Conservation (phyloP, 2,329 filamentous ascomycete species). For the Hortaea werneckii region DNA sequence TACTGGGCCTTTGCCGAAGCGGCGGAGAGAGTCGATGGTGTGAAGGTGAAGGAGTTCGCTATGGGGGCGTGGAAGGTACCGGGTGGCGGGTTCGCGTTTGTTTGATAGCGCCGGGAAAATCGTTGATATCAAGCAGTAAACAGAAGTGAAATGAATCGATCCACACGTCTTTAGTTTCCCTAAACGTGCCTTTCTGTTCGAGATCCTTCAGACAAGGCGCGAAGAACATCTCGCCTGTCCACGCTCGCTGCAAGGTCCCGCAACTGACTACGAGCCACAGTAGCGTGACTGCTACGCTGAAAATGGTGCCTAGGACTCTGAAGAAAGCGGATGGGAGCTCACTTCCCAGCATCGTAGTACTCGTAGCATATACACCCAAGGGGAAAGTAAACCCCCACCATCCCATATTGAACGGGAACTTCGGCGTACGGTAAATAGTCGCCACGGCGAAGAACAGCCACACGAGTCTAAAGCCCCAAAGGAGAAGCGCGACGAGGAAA, state of each 20-base stretch:
- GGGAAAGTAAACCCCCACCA: slow-evolving; percentile 56
- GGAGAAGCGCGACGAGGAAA: slow-evolving; percentile 38
- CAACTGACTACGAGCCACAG: slow-evolving; percentile 45
- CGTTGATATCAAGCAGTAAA: too few species aligned
- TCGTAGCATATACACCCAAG: slow-evolving; percentile 45
- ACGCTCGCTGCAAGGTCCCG: slow-evolving; percentile 37
- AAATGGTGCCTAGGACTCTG: slow-evolving; percentile 44
- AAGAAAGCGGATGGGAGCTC: slow-evolving; percentile 48
- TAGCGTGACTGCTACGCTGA: slow-evolving; percentile 40
- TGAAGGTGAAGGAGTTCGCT: slow-evolving; percentile 2
- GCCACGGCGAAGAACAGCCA: slow-evolving; percentile 46
- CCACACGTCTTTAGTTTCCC: too few species aligned
- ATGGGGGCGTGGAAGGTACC: slow-evolving; percentile 2
- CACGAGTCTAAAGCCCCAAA: slow-evolving; percentile 47
- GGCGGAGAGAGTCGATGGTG: slow-evolving; percentile 6
- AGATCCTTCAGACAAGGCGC: slow-evolving; percentile 38
- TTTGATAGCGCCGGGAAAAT: too few species aligned
- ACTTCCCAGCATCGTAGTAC: slow-evolving; percentile 37
- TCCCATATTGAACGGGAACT: slow-evolving; percentile 52
- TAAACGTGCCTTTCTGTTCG: neutral
- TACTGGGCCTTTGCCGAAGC: slow-evolving; percentile 5
- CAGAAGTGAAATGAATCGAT: too few species aligned
- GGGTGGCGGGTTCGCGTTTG: slow-evolving; percentile 2
- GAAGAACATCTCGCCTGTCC: slow-evolving; percentile 40
- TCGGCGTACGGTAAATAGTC: slow-evolving; percentile 31